Base-by-base conservation (phyloP, 2,329 filamentous ascomycete genomes). In the Helotiales sp. region DNA sequence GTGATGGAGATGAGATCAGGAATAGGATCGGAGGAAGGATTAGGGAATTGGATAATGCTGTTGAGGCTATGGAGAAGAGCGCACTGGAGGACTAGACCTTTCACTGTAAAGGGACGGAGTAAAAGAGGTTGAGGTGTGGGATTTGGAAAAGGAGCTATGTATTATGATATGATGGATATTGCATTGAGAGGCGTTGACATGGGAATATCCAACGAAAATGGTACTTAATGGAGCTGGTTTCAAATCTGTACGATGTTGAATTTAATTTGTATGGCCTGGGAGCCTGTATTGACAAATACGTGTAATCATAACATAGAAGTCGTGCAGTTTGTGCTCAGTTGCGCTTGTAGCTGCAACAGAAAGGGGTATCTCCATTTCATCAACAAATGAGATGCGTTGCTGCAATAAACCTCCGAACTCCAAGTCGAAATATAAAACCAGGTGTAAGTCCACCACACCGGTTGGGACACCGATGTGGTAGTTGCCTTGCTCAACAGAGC, bases 1-100 rank as follows among this genome's bases (percentile, higher is more conserved):
- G 62, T 19, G 67, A 75, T 33, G 69, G 71, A 31, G 75, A 75
- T 53, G 75, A 79, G 66, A 73, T 79, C 30, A 72, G 68, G 59
- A 73, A 65, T 61, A 69, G 77, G 59, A 70, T 80, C 63, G 76
- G 74, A 15, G 72, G 74, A 62, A 67, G 76, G 66, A 69, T 80
- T 54, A 68, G 77, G 64, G 77, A 80, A 68, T 71, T 79, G 70
- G 72, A 73, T 62, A 72, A 70, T 71, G 77, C 75, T 19, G 73
- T 79, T 54, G 64, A 71, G 65, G 65, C 58, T 15, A 67, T 79
- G 63, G 76, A 79, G 67, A 69, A 73, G 61, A 72, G 69, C 66
- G 75, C 72, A 19, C 54, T 63, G 47, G 71, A 70, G 54, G 72
- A 77, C 54, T 74, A 54, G 64, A 51, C 17, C n/a, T n/a, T n/a